These are phyloP conservation scores for Smallanthus sonchifolius DNA, from an alignment of 129 eudicot genomes.

Conservation along the genomic window DNA sequence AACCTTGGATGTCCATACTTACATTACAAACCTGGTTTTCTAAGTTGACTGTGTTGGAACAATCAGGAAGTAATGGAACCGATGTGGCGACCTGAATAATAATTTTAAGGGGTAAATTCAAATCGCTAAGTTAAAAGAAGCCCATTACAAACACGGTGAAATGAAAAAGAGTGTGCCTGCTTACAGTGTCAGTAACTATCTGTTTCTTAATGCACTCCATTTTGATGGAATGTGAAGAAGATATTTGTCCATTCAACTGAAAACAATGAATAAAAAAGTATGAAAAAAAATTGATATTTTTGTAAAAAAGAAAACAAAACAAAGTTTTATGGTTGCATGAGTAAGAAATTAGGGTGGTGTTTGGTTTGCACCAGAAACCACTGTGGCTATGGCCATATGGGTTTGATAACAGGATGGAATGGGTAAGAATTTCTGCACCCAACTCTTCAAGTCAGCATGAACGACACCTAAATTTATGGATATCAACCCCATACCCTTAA, in stretches of 20 bases:
- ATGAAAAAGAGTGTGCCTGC: constrained; percentile 5
- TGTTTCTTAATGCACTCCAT: not conserved
- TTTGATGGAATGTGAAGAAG: constrained; percentile 8
- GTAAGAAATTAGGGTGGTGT: not conserved
- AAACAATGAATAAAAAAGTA: not conserved
- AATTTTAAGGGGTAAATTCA: not conserved
- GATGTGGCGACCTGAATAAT: not conserved
- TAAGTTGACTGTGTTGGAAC: not conserved
- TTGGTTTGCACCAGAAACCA: not conserved
- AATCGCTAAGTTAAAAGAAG: not conserved
- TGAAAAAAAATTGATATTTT: not conserved
- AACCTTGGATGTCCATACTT: constrained; percentile 10
- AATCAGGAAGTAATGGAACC: not conserved
- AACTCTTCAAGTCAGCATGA: not conserved
- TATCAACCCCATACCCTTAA: not conserved
- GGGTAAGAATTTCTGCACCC: not conserved
- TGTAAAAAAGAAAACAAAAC: not conserved
- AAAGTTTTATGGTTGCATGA: not conserved
- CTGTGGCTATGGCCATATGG: no score
- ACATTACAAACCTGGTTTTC: constrained; percentile 9
- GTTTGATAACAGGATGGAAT: not conserved
- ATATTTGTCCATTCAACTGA: constrained; percentile 4
- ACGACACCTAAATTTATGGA: not conserved
- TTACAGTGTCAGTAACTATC: constrained; percentile 6
- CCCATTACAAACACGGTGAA: not conserved